These are phyloP conservation scores for Bryoglossum gracile DNA, from an alignment of 495 filamentous ascomycete genomes.

Conservation along the genomic window DNA sequence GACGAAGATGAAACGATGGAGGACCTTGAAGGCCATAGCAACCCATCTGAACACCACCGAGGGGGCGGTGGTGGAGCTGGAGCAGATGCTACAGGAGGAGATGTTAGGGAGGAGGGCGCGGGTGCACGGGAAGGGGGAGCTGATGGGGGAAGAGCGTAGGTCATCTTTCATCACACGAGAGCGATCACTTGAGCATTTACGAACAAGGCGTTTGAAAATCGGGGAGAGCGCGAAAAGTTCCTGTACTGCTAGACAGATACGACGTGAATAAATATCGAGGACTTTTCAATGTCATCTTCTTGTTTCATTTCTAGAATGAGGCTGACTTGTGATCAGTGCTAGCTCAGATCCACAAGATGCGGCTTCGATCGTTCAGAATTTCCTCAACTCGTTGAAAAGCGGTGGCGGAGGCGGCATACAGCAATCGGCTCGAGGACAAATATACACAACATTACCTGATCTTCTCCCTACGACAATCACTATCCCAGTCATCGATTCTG, in stretches of 20 bases:
- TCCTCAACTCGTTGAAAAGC: slow-evolving; percentile 75
- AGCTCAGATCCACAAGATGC: slow-evolving; percentile 23
- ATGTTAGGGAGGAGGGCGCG: slow-evolving; percentile 84
- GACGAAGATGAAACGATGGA: slow-evolving; percentile 79
- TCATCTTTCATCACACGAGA: slow-evolving; percentile 36
- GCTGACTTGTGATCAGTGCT: slow-evolving; percentile 25
- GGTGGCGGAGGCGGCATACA: slow-evolving; percentile 41
- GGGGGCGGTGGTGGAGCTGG: slow-evolving; percentile 73
- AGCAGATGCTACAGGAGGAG: slow-evolving; percentile 77
- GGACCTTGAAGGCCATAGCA: slow-evolving; percentile 64
- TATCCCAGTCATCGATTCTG: slow-evolving; percentile 63
- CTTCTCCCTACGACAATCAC: slow-evolving; percentile 72
- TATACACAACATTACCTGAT: slow-evolving; percentile 81
- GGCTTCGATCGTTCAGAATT: slow-evolving; percentile 63
- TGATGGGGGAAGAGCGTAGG: slow-evolving; percentile 99
- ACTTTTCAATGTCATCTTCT: slow-evolving; percentile 4
- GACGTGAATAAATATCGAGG: slow-evolving; percentile 20
- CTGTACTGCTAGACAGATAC: slow-evolving; percentile 27
- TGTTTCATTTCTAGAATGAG: background rate
- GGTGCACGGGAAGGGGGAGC: slow-evolving; percentile 83
- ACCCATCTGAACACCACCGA: slow-evolving; percentile 47
- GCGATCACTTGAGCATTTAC: slow-evolving; percentile 20
- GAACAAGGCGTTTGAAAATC: slow-evolving; percentile 22
- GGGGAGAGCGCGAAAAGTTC: slow-evolving; percentile 1
- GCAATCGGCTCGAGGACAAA: slow-evolving; percentile 42